Evolutionary conservation across 345 rosid species (phyloP).

Genomic region (Acer yangbiense): DNA sequence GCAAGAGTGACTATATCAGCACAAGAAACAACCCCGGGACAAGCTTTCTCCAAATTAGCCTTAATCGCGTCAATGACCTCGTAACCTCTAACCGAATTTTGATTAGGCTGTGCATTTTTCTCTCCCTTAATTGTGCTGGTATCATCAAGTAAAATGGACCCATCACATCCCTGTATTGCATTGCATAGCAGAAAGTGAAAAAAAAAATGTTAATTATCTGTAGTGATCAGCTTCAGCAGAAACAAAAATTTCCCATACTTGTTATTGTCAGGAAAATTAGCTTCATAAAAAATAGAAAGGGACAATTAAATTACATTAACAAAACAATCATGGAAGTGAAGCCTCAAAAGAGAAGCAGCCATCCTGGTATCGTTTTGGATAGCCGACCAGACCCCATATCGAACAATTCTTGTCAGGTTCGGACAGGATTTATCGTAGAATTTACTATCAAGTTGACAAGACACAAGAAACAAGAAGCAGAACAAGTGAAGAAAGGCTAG

Average conservation of each 20-base stretch:
- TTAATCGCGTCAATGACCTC: constrained; percentile 68
- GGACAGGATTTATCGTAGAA: constrained; percentile 58
- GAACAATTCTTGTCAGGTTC: constrained; percentile 41
- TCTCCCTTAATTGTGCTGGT: constrained; percentile 42
- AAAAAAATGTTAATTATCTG: neutral
- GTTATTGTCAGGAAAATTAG: neutral
- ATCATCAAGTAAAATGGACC: constrained; percentile 58
- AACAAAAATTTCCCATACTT: neutral
- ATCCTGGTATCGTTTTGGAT: constrained; percentile 60
- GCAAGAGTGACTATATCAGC: constrained; percentile 62
- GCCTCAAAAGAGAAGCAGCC: constrained; percentile 69
- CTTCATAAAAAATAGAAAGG: neutral
- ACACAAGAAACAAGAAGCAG: constrained; percentile 36
- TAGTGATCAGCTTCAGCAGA: neutral
- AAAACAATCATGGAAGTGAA: constrained; percentile 74
- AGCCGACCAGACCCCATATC: constrained; percentile 52
- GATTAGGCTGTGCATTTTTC: constrained; percentile 49
- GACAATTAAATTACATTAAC: constrained; percentile 45
- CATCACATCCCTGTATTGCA: constrained; percentile 64
- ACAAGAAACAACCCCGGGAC: constrained; percentile 67
- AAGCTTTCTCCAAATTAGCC: constrained; percentile 52
- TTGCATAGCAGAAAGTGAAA: neutral
- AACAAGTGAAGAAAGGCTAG: constrained; percentile 27
- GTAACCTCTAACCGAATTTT: constrained; percentile 60
- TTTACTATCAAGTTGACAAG: constrained; percentile 56